A percentile compares a stretch with the other conserved stretches of the same genome.
Conservation (phyloP, 352 stramenopile species). For the Phytophthora melonis region DNA sequence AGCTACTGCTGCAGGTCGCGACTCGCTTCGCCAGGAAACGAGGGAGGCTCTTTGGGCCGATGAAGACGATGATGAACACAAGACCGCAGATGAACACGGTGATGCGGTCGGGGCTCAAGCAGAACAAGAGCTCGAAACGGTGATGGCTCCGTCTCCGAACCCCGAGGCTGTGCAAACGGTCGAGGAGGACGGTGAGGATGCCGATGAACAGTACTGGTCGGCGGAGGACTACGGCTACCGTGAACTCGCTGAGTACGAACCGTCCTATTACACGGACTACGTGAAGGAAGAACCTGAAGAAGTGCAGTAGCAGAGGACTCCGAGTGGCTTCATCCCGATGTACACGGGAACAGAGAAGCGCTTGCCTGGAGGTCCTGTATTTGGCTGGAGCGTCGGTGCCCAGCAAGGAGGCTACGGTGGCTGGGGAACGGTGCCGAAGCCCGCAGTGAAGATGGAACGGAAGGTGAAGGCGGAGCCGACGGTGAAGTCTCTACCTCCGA, state of each 20-base stretch:
- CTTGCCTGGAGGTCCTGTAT: not conserved
- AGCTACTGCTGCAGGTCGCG: not conserved
- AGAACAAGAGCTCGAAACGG: not conserved
- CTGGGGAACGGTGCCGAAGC: not conserved
- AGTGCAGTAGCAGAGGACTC: not conserved
- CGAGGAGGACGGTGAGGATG: too few relatives aligned
- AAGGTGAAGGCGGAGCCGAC: not conserved
- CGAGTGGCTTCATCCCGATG: not conserved
- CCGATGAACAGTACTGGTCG: too few relatives aligned
- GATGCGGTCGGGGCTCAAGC: not conserved
- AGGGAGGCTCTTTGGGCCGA: not conserved
- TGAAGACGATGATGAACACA: not conserved
- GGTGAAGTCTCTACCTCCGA: not conserved
- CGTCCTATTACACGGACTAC: too few relatives aligned
- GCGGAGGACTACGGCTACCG: too few relatives aligned
- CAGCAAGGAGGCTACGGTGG: not conserved
- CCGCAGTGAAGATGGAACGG: too few relatives aligned
- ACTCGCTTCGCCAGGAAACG: not conserved
- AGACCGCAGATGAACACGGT: not conserved
- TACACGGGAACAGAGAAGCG: not conserved
- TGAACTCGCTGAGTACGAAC: too few relatives aligned
- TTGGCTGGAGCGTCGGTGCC: not conserved
- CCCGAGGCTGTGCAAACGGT: too few relatives aligned
- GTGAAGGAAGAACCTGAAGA: too few relatives aligned
- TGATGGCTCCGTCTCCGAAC: too few relatives aligned